A percentile compares a stretch with the other conserved stretches of the same genome.
Conservation (phyloP, 2,329 filamentous ascomycete species). For the Exutisphaerella laricina region DNA sequence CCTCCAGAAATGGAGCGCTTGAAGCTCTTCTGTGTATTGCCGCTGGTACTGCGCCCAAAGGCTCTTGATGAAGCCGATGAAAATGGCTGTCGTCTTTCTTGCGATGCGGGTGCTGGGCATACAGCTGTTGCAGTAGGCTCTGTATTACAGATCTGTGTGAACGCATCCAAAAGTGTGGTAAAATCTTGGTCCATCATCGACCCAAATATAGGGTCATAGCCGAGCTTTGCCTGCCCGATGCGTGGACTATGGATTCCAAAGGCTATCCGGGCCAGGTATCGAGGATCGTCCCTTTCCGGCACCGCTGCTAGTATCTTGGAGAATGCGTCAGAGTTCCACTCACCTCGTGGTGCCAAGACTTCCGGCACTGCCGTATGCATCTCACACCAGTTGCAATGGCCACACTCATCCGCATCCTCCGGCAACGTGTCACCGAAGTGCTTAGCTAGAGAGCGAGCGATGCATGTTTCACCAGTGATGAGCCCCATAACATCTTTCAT, state of each 20-base stretch:
- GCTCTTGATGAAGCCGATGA: no score
- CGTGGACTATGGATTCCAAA: constrained; percentile 59
- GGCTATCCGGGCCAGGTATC: constrained; percentile 55
- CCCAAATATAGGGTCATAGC: constrained; percentile 44
- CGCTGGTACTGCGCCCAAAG: no score
- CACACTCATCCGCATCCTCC: constrained; percentile 43
- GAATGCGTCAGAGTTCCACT: constrained; percentile 40
- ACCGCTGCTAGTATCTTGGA: constrained; percentile 42
- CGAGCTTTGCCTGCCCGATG: constrained; percentile 46
- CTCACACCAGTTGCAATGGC: constrained; percentile 46
- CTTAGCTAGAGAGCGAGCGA: constrained; percentile 47
- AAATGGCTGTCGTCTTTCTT: no score
- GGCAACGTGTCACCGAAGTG: constrained; percentile 55
- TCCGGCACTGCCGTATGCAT: constrained; percentile 33
- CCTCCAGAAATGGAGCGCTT: no score
- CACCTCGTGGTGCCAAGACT: constrained; percentile 36
- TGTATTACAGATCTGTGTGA: no score
- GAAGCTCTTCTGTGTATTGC: no score
- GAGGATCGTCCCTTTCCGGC: constrained; percentile 50
- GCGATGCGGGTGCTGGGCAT: no score
- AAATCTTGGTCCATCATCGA: constrained; percentile 54
- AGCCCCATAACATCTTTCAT: constrained; percentile 49
- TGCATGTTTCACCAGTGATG: constrained; percentile 49
- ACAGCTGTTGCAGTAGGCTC: no score
- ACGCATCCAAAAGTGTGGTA: constrained; percentile 25